phyloP scores from a whole-genome alignment of 2,329 filamentous ascomycete genomes.

The Drechslerella coelobrocha region DNA sequence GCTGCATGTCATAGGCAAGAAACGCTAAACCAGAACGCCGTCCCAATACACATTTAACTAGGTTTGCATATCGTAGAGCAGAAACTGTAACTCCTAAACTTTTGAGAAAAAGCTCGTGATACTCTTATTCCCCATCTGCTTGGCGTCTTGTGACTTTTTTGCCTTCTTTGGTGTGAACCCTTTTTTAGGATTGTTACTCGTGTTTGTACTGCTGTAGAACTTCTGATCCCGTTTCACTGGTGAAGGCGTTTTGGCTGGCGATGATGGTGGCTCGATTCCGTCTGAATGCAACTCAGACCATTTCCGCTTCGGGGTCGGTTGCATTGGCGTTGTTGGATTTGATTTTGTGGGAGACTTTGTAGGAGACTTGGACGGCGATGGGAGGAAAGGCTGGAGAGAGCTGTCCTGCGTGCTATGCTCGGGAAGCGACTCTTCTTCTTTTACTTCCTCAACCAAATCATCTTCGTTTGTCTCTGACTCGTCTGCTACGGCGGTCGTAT shows the following conservation, averaged over 20 bases:
- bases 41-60: not conserved
- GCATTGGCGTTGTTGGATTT: constrained; percentile 52
- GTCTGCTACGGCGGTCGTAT: constrained; percentile 38
- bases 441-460: constrained; percentile 52
- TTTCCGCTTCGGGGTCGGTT: constrained; percentile 46
- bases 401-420: constrained; percentile 14
- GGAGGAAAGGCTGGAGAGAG: constrained; percentile 16
- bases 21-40: not conserved
- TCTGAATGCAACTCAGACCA: constrained; percentile 37
- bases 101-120: constrained; percentile 67
- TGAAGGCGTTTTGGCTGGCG: constrained; percentile 51
- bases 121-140: constrained; percentile 56
- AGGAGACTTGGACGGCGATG: constrained; percentile 28
- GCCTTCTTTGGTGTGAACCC: constrained; percentile 51
- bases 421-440: constrained; percentile 49
- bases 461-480: constrained; percentile 18
- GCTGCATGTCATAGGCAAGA: not conserved
- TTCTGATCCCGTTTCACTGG: constrained; percentile 51
- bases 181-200: constrained; percentile 50
- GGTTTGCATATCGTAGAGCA: not conserved
- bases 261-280: constrained; percentile 53
- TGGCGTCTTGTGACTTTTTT: constrained; percentile 53
- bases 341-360: constrained; percentile 54
- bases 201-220: constrained; percentile 44
- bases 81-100: constrained; percentile 52